Percentiles rank a stretch among this genome's conserved stretches.
Evolutionary conservation across 495 filamentous ascomycete genomes (phyloP).

Genomic region (Penicillium herquei): DNA sequence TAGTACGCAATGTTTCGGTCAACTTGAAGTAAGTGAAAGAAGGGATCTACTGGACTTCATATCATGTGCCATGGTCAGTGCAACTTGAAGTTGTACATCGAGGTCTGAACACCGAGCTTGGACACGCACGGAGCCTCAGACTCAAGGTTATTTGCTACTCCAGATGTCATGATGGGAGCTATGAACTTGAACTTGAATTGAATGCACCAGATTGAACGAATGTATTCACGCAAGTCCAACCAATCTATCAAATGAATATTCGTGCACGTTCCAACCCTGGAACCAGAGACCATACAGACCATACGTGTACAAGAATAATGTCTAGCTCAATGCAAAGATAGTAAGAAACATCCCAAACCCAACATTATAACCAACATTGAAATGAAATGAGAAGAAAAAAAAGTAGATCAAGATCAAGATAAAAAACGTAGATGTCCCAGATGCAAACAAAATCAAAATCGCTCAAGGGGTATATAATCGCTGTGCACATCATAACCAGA

Average conservation of each 20-base stretch:
- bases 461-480: conserved; percentile 39
- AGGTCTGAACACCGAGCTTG: too few species aligned
- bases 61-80: too few species aligned
- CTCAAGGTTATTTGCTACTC: too few species aligned
- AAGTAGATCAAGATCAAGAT: conserved; percentile 2
- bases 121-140: too few species aligned
- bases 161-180: too few species aligned
- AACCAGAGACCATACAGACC: neutral
- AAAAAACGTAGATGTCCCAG: conserved; percentile 6
- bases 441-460: conserved; percentile 28
- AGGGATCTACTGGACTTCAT: too few species aligned
- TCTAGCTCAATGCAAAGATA: neutral
- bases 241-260: neutral
- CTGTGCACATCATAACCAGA: conserved; percentile 59
- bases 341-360: neutral
- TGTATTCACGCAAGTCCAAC: neutral
- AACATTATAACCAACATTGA: neutral
- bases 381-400: conserved; percentile 1
- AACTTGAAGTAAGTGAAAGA: too few species aligned
- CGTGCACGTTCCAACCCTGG: neutral
- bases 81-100: too few species aligned
- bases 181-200: too few species aligned
- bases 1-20: too few species aligned
- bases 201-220: too few species aligned
- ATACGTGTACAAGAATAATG: neutral